phyloP scores from a whole-genome alignment of 768 basidiomycete species.

The Boletus vermiculosoides region DNA sequence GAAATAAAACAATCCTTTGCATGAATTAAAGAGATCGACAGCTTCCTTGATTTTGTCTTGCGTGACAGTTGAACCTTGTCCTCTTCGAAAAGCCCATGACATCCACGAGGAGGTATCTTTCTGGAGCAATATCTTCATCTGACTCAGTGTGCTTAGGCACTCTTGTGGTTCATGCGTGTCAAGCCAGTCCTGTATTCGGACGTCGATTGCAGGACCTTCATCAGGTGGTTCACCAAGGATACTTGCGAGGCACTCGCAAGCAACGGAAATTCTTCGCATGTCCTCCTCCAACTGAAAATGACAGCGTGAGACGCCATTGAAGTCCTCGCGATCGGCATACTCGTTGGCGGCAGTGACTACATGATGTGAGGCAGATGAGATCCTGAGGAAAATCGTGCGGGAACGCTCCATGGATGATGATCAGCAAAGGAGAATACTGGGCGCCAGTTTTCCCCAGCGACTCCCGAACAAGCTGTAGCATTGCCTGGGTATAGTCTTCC shows the following conservation, averaged over 20 bases:
- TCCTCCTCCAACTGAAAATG: constrained; percentile 7
- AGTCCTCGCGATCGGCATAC: not conserved
- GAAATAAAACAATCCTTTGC: not conserved
- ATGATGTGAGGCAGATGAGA: not conserved
- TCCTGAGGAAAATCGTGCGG: not conserved
- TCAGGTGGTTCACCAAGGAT: not conserved
- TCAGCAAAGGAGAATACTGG: not conserved
- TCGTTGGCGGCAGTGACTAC: not conserved
- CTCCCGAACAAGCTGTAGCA: not conserved
- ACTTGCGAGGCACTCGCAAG: not conserved
- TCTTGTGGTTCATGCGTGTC: not conserved
- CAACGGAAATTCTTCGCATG: constrained; percentile 6
- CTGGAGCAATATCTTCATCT: not conserved
- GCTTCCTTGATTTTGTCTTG: not conserved
- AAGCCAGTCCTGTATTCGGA: constrained; percentile 3
- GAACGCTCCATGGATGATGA: constrained; percentile 9
- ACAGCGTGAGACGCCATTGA: not conserved
- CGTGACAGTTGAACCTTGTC: not conserved
- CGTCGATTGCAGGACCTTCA: not conserved
- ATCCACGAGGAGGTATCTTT: not conserved
- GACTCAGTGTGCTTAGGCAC: not conserved
- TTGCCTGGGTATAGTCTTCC: no score
- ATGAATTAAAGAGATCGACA: not conserved
- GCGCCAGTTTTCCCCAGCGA: not conserved
- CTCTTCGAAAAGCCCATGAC: not conserved